Evolutionary conservation across 116 monocot genomes (phyloP).

Genomic region (Cymodocea nodosa): DNA sequence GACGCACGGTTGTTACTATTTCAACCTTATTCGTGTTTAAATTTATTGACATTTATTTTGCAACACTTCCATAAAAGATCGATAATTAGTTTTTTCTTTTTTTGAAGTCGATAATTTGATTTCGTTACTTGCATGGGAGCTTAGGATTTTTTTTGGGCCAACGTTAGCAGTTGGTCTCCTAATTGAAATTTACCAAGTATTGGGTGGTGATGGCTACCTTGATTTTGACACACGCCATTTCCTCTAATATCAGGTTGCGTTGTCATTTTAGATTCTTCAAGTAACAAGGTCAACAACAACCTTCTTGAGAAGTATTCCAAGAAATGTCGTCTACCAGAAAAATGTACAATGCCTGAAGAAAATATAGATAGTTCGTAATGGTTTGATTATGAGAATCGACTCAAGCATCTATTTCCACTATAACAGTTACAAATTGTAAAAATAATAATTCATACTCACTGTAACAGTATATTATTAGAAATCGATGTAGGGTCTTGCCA

Average conservation of each 20-base stretch:
- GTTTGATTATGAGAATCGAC: constrained; percentile 68
- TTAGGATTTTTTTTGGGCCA: constrained; percentile 66
- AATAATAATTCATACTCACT: no score
- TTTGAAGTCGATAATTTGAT: no score
- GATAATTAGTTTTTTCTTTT: no score
- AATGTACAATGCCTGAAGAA: constrained; percentile 83
- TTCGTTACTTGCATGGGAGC: constrained; percentile 95
- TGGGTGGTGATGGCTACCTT: neutral
- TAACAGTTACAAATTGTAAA: no score
- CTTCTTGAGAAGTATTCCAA: constrained; percentile 70
- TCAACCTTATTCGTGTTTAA: constrained; percentile 49
- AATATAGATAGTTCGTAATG: constrained; percentile 44
- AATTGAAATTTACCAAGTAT: constrained; percentile 29
- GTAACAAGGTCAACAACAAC: constrained; percentile 80
- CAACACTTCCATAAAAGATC: constrained; percentile 73
- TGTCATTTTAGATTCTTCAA: constrained; percentile 92
- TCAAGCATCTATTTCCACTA: constrained; percentile 93
- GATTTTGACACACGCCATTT: neutral
- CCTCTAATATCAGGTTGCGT: constrained; percentile 35
- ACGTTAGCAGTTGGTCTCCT: constrained; percentile 63
- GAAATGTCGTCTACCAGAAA: constrained; percentile 58
- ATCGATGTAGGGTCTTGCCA: no score
- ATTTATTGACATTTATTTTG: constrained; percentile 58
- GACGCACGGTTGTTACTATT: constrained; percentile 89
- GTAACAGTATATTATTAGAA: no score